These are phyloP conservation scores for Boletus subluridellus DNA, from an alignment of 1,284 basidiomycete genomes.

Conservation along the genomic window DNA sequence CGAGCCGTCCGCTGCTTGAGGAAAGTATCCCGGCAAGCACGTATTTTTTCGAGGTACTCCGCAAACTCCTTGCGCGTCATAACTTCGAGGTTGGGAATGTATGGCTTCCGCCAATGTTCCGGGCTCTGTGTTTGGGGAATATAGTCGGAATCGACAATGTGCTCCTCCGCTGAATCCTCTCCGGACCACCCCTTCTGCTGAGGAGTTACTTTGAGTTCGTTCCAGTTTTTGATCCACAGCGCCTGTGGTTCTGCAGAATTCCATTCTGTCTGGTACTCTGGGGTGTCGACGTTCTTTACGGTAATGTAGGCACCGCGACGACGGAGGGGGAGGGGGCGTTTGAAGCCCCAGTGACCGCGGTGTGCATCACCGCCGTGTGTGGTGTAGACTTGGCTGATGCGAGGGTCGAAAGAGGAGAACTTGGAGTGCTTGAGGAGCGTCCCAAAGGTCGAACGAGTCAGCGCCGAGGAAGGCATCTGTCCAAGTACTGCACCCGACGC, in stretches of 20 bases:
- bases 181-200: constrained; percentile 5
- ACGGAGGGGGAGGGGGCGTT: constrained; percentile 66
- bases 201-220: constrained; percentile 57
- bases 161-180: constrained; percentile 17
- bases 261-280: constrained; percentile 74
- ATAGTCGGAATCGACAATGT: constrained; percentile 31
- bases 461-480: constrained; percentile 35
- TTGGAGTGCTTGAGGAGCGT: constrained; percentile 70
- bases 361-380: constrained; percentile 62
- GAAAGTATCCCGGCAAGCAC: constrained; percentile 52
- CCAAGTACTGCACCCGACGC: neutral
- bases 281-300: constrained; percentile 59
- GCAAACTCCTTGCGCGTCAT: constrained; percentile 54
- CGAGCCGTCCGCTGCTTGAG: constrained; percentile 37
- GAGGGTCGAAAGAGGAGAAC: constrained; percentile 72
- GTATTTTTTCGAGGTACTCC: constrained; percentile 54
- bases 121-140: constrained; percentile 11
- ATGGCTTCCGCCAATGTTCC: constrained; percentile 17
- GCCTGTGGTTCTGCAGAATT: constrained; percentile 58
- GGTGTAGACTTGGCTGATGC: constrained; percentile 69
- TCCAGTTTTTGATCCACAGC: constrained; percentile 60
- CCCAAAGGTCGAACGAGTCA: constrained; percentile 61
- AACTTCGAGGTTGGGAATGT: constrained; percentile 44
- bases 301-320: constrained; percentile 61
- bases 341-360: constrained; percentile 76